Percentiles rank a stretch among this genome's conserved stretches.
These are phyloP conservation scores for Ampelomyces quisqualis DNA, from an alignment of 2,329 filamentous ascomycete species.

Conservation along the genomic window DNA sequence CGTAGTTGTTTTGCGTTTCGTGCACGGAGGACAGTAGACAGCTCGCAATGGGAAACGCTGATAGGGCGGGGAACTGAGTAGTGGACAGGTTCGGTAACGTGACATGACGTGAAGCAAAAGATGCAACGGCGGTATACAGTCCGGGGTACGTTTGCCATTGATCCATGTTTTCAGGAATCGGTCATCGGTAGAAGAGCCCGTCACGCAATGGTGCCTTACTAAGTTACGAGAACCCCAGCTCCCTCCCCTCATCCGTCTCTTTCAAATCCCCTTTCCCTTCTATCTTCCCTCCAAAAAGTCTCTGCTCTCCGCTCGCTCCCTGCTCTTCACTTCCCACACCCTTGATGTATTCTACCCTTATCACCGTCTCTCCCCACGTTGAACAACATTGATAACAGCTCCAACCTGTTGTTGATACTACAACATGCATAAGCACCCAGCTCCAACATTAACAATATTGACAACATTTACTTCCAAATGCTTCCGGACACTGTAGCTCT, in stretches of 20 bases:
- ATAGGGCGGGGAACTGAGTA: too few relatives aligned
- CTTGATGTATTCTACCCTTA: constrained; percentile 4
- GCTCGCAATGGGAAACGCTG: too few relatives aligned
- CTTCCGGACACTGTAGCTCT: constrained; percentile 8
- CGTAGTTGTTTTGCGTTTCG: too few relatives aligned
- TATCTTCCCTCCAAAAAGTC: not conserved
- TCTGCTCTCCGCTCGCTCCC: not conserved
- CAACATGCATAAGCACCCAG: not conserved
- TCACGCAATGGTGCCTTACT: too few relatives aligned
- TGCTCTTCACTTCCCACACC: not conserved
- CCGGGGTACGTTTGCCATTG: too few relatives aligned
- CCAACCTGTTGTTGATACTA: constrained; percentile 4
- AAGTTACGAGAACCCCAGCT: constrained; percentile 4
- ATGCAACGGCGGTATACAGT: too few relatives aligned
- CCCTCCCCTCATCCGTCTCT: not conserved
- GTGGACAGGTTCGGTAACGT: too few relatives aligned
- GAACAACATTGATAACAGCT: constrained; percentile 5
- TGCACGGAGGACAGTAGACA: too few relatives aligned
- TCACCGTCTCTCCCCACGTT: constrained; percentile 7
- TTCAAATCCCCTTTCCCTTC: not conserved
- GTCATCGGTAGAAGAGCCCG: too few relatives aligned
- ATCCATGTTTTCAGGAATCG: too few relatives aligned
- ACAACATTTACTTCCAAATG: constrained; percentile 10
- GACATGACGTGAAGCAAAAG: too few relatives aligned
- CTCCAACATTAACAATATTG: too few relatives aligned